These are phyloP conservation scores for Thymus quinquecostatus DNA, from an alignment of 257 asterid species.

Conservation along the genomic window DNA sequence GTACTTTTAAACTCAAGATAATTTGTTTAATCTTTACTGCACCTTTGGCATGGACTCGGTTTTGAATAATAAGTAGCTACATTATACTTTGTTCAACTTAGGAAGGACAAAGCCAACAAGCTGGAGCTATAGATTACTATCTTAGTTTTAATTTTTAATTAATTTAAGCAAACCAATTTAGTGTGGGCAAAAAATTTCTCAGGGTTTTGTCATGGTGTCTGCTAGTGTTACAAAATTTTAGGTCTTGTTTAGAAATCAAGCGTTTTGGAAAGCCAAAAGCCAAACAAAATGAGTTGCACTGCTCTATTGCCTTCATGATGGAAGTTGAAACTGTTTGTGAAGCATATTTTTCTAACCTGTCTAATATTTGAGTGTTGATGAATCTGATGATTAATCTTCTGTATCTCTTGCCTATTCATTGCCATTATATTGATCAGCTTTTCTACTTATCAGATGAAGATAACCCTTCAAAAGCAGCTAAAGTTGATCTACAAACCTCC, in stretches of 20 bases:
- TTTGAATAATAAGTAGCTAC: neutral
- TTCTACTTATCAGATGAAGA: slow-evolving; percentile 58
- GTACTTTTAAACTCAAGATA: too few species aligned
- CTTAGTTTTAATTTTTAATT: neutral
- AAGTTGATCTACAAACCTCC: slow-evolving; percentile 62
- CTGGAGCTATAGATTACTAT: neutral
- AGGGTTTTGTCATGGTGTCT: neutral
- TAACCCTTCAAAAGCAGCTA: slow-evolving; percentile 68
- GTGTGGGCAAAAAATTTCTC: neutral
- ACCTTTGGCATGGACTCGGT: neutral
- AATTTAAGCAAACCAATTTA: neutral
- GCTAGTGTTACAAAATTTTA: neutral
- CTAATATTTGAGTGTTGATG: neutral
- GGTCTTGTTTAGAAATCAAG: slow-evolving; percentile 5
- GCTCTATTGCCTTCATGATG: slow-evolving; percentile 16
- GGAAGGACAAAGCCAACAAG: neutral
- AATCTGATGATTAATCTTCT: neutral
- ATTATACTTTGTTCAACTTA: neutral
- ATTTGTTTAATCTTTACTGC: too few species aligned
- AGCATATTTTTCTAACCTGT: neutral
- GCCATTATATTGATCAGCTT: slow-evolving; percentile 24
- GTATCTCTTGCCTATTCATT: neutral
- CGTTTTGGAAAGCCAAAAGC: slow-evolving; percentile 10
- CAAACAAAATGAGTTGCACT: neutral
- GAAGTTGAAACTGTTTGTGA: slow-evolving; percentile 9